A percentile compares a stretch with the other conserved stretches of the same genome.
phyloP scores from a whole-genome alignment of 2,329 filamentous ascomycete genomes.

The Davidsoniella neocaledoniae region DNA sequence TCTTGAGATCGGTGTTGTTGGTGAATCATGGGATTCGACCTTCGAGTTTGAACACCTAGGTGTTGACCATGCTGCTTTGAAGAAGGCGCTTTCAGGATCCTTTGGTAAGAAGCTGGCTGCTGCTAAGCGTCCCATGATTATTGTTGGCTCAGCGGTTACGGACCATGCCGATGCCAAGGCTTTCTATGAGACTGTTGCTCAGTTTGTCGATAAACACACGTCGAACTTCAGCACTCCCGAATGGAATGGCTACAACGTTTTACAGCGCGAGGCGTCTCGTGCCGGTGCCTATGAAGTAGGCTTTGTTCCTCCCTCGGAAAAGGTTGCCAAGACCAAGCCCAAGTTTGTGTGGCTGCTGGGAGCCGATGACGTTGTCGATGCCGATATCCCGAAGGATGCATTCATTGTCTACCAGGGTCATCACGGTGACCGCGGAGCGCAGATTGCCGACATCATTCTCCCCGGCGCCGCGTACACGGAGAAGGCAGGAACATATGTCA shows the following conservation, averaged over 20 bases:
- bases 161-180: constrained; percentile 85
- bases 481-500: constrained; percentile 90
- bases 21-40: constrained; percentile 80
- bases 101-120: constrained; percentile 86
- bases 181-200: constrained; percentile 78
- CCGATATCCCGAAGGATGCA: constrained; percentile 84
- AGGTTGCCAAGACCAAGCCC: constrained; percentile 67
- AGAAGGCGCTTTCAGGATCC: constrained; percentile 65
- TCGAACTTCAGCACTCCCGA: constrained; percentile 73
- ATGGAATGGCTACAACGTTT: constrained; percentile 96
- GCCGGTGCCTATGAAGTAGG: constrained; percentile 91
- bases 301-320: constrained; percentile 70
- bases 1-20: constrained; percentile 79
- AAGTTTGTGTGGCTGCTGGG: constrained; percentile 97
- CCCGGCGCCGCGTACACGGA: constrained; percentile 94
- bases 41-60: constrained; percentile 93
- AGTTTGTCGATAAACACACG: constrained; percentile 86
- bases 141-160: constrained; percentile 79
- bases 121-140: constrained; percentile 90
- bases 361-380: constrained; percentile 73
- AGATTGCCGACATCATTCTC: constrained; percentile 84
- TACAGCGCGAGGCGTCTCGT: constrained; percentile 84
- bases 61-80: constrained; percentile 59
- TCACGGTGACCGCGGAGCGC: constrained; percentile 84
- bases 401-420: constrained; percentile 98